A percentile compares a stretch with the other conserved stretches of the same genome.
Conservation (phyloP, 1,284 basidiomycete species). For the Tilletia horrida region DNA sequence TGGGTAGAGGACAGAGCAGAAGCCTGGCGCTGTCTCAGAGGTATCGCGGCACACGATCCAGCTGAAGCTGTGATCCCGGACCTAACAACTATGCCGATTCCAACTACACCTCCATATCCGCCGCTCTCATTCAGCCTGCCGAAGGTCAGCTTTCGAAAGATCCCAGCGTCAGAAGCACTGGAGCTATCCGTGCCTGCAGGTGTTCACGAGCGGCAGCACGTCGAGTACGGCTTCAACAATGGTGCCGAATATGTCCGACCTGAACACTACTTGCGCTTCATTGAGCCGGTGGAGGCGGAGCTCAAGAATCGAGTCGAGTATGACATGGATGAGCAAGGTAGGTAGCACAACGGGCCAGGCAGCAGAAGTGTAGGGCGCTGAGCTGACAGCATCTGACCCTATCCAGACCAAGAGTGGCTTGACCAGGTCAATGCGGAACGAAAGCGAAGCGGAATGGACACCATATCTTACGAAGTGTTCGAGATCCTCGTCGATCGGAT, state of each 20-base stretch:
- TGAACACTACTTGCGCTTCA: slow-evolving; percentile 83
- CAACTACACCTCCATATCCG: slow-evolving; percentile 10
- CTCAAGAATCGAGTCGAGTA: slow-evolving; percentile 92
- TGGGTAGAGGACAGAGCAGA: too few relatives aligned
- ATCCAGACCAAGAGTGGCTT: slow-evolving; percentile 87
- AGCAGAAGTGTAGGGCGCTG: slow-evolving; percentile 19
- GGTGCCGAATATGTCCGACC: slow-evolving; percentile 71
- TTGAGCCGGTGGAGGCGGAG: slow-evolving; percentile 90
- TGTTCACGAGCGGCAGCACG: slow-evolving; percentile 37
- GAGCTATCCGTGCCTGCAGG: slow-evolving; percentile 31
- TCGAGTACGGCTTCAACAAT: slow-evolving; percentile 63
- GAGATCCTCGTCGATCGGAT: slow-evolving; percentile 95
- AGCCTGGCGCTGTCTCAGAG: too few relatives aligned
- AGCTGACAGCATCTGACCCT: not conserved
- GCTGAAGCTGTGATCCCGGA: too few relatives aligned
- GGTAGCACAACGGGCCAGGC: slow-evolving; percentile 22
- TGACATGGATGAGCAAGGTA: slow-evolving; percentile 99
- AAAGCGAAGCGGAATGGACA: slow-evolving; percentile 70
- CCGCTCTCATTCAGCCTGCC: slow-evolving; percentile 14
- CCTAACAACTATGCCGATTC: not conserved
- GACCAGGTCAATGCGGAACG: slow-evolving; percentile 79
- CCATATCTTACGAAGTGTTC: slow-evolving; percentile 70
- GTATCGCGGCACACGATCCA: too few relatives aligned
- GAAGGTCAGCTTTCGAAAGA: slow-evolving; percentile 14
- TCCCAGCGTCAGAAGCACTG: slow-evolving; percentile 35